phyloP scores from a whole-genome alignment of 1,139 yeast genomes.

The Yarrowia galli region DNA sequence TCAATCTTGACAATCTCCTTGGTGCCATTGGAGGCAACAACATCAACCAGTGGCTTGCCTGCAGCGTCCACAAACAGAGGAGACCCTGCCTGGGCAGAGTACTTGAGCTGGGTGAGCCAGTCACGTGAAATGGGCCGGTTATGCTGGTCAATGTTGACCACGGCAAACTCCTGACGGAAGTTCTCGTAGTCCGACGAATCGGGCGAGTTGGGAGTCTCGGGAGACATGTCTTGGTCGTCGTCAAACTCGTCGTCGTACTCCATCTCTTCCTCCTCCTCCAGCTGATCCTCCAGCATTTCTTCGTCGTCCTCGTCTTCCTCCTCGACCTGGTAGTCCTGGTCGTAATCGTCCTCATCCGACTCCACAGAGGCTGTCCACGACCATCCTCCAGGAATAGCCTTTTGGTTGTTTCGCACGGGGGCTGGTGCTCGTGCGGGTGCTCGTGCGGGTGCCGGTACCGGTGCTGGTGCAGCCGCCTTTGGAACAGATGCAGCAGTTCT shows the following conservation, averaged over 20 bases:
- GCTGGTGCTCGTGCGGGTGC: neutral
- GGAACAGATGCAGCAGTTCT: too few relatives aligned
- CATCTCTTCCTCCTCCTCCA: slow-evolving; percentile 50
- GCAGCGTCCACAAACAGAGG: neutral
- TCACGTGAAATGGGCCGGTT: slow-evolving; percentile 12
- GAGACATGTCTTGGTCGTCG: slow-evolving; percentile 37
- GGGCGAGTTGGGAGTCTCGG: neutral
- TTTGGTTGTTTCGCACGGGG: slow-evolving; percentile 1
- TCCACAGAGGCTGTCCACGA: slow-evolving; percentile 8
- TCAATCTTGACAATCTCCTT: slow-evolving; percentile 9
- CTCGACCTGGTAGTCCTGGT: neutral
- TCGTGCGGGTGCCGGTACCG: too few relatives aligned
- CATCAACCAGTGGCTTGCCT: neutral
- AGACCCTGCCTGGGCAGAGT: slow-evolving; percentile 21
- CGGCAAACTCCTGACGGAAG: slow-evolving; percentile 32
- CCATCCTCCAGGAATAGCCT: slow-evolving; percentile 24
- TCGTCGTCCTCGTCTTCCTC: slow-evolving; percentile 54
- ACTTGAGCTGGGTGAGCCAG: slow-evolving; percentile 33
- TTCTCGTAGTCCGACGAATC: slow-evolving; percentile 25
- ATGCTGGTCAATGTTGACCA: slow-evolving; percentile 24
- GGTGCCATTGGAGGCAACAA: neutral
- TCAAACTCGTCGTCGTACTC: slow-evolving; percentile 39
- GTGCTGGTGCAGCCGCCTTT: too few relatives aligned
- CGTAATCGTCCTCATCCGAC: neutral
- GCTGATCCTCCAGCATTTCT: slow-evolving; percentile 56